phyloP scores from a whole-genome alignment of 805 yeast genomes.

The Diddensiella santjacobensis region DNA sequence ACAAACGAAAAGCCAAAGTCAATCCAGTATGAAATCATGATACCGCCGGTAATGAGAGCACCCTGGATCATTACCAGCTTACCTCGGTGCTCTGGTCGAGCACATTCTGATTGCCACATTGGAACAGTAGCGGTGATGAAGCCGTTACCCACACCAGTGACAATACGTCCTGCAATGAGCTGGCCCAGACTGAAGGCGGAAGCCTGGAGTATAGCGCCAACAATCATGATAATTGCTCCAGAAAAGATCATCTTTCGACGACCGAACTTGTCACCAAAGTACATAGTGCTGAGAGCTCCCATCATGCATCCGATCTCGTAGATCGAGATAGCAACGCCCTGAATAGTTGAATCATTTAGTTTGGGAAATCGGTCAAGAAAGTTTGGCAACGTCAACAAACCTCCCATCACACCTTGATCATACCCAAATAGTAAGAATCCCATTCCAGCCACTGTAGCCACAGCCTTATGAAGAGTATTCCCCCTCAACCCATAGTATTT shows the following conservation, averaged over 20 bases:
- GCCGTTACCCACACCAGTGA: slow-evolving; percentile 73
- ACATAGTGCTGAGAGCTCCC: slow-evolving; percentile 47
- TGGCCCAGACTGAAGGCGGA: slow-evolving; percentile 26
- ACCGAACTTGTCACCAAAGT: slow-evolving; percentile 47
- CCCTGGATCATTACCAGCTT: slow-evolving; percentile 32
- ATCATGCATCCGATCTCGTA: slow-evolving; percentile 47
- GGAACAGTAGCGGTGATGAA: slow-evolving; percentile 77
- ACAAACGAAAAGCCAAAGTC: slow-evolving; percentile 22
- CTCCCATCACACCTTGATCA: slow-evolving; percentile 77
- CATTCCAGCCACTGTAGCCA: slow-evolving; percentile 22
- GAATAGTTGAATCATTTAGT: slow-evolving; percentile 19
- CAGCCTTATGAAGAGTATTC: slow-evolving; percentile 17
- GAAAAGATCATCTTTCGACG: slow-evolving; percentile 45
- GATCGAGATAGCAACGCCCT: slow-evolving; percentile 29
- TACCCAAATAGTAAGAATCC: slow-evolving; percentile 54
- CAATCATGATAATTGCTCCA: slow-evolving; percentile 47
- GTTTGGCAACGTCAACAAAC: slow-evolving; percentile 56
- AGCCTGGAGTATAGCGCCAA: slow-evolving; percentile 48
- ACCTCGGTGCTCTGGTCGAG: slow-evolving; percentile 65
- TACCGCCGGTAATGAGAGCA: slow-evolving; percentile 29
- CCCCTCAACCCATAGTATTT: slow-evolving; percentile 21
- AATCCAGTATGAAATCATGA: slow-evolving; percentile 32
- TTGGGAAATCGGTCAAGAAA: slow-evolving; percentile 24
- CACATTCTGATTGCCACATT: slow-evolving; percentile 74
- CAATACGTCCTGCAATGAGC: slow-evolving; percentile 56